Evolutionary conservation across 495 filamentous ascomycete genomes (phyloP), one percentile per base, ranked within the genome.

Genomic region (Penicillium dipodomyicola): DNA sequence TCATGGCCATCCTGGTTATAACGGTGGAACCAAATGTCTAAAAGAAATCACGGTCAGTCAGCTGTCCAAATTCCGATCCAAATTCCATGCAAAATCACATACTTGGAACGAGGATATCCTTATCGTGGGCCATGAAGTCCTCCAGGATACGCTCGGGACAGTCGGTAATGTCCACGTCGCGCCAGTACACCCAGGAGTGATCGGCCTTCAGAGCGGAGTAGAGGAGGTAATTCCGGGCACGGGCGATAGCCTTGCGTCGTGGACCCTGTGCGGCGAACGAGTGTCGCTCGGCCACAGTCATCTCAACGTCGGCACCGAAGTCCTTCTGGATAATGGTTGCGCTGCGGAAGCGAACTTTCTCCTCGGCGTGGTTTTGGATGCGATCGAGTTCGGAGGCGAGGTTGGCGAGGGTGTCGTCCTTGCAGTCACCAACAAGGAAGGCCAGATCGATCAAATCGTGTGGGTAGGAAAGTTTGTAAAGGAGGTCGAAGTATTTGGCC

Each of bases 151-250:
- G 86, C 37, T 78, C 77, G 6, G 95, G 91, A 69, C 89, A 95
- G 61, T 98, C 94, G 25, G 86, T 81, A 64, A 98, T 97, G 74
- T 98, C 94, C 29, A 96, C 91, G 68, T 98, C 94, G 54, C 95
- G 85, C 94, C 94, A 98, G 72, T 97, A 97, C 23, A 98, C 95
- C 94, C 94, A 98, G 8, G 90, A 92, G 70, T 98, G 94, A 54
- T 97, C 90, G 3, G 91, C 81, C 77, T 93, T 95, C 60, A 98
- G 70, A 23, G 94, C 86, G 0, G 91, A 82, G 47, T 84, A 83
- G 11, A 98, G 84, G 22, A 98, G 80, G 70, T 96, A 97, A 70
- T 98, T 98, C 52, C 94, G 82, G 15, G 95, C 95, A 55, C 81
- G 81, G 48, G 87, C 94, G 80, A 98, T 92, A 37, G 89, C 84